Percentiles rank a stretch among this genome's conserved stretches.
phyloP scores from a whole-genome alignment of 768 basidiomycete species.

The Lentinula boryana region DNA sequence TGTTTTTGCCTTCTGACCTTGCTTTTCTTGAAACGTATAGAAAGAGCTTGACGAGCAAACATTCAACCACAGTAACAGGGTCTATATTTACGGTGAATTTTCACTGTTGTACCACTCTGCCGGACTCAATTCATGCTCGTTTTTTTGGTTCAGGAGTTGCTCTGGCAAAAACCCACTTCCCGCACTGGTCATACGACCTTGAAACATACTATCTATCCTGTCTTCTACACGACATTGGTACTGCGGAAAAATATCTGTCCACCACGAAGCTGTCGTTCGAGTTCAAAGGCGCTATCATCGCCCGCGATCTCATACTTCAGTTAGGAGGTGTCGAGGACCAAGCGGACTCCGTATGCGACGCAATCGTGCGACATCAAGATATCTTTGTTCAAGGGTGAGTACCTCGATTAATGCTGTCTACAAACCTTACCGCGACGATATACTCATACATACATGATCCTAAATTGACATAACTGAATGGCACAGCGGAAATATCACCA shows the following conservation, averaged over 20 bases:
- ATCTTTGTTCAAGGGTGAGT: slow-evolving; percentile 39
- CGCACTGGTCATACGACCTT: slow-evolving; percentile 37
- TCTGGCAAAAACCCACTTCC: slow-evolving; percentile 39
- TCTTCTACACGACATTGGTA: slow-evolving; percentile 48
- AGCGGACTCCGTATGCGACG: slow-evolving; percentile 47
- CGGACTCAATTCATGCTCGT: background rate
- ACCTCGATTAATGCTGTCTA: background rate
- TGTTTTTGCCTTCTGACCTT: background rate
- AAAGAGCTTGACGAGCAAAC: slow-evolving; percentile 38
- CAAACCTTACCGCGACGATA: no score
- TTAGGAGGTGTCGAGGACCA: slow-evolving; percentile 39
- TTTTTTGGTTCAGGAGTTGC: slow-evolving; percentile 32
- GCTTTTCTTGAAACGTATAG: slow-evolving; percentile 13
- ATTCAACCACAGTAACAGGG: slow-evolving; percentile 43
- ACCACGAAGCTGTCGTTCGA: slow-evolving; percentile 54
- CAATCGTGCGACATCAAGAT: slow-evolving; percentile 43
- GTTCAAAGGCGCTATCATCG: slow-evolving; percentile 49
- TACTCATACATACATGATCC: background rate
- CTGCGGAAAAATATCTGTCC: slow-evolving; percentile 38
- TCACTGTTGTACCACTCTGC: background rate
- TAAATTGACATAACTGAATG: background rate
- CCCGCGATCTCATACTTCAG: slow-evolving; percentile 39
- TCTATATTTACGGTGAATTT: slow-evolving; percentile 41
- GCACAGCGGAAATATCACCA: slow-evolving; percentile 41
- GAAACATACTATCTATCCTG: slow-evolving; percentile 48